Base-by-base conservation (phyloP, 1,284 basidiomycete species). In the Phellinidium pouzarii region DNA sequence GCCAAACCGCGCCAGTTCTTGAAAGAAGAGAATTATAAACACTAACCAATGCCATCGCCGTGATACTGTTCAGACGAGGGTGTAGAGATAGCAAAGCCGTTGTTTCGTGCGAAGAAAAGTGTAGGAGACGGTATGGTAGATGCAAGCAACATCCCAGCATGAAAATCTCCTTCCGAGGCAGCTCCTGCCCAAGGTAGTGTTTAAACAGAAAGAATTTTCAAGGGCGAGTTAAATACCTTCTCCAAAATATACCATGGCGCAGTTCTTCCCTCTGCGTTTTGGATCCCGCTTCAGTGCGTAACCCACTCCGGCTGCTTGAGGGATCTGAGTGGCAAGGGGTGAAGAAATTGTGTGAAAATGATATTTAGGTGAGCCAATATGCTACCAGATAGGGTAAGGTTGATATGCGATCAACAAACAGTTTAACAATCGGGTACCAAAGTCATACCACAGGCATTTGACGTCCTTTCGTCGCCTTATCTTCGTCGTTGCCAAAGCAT, bases 341-440 rank as follows among this genome's bases (percentile, higher is more conserved):
- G 90, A 93, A 3, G 93, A 95, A 58, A 97, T 94, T 26, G 90
- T 92, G 68, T 94, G 91, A 66, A 95, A 95, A 65, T 95, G 92
- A 58, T 88, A 80, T 53, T 83, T 71, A 1, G 79, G 76, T 3
- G 91, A 92, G 6, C 91, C 89, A 66, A 94, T 93, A 65, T 97
- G 94, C 87, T 90, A 53, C 26, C 31, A 22, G 7, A 14, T 34
- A 44, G 20, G 14, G 19, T 37, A 20, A 26, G 27, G 25, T 34
- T 8, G 51, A 34, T 42, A 44, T 11, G 37, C 12, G n/a, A 5
- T n/a, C 12, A 22, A 14, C 1, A 12, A 27, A 19, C 11, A 11
- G 3, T 14, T 37, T 14, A 36, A 41, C n/a, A 48, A 22, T 31
- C 6, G 12, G 12, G 44, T 19, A 40, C 38, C 25, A 3, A 44